Evolutionary conservation across 768 basidiomycete genomes (phyloP), one percentile per base, ranked within the genome.

Genomic region (Coprinopsis marcescibilis): DNA sequence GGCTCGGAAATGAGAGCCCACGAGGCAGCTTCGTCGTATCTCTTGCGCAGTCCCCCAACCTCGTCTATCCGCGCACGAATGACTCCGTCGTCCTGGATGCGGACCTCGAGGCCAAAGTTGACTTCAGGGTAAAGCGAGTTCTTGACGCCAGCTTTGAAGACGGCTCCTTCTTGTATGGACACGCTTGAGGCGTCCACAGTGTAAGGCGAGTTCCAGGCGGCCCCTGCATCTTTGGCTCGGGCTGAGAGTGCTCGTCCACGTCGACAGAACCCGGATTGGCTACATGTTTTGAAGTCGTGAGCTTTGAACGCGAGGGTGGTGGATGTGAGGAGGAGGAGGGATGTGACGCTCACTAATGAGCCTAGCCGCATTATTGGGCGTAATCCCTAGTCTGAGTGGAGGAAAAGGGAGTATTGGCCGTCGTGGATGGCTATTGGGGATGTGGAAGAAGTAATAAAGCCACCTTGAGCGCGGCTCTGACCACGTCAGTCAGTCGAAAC

Each of bases 31-130:
- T 97, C 94, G 62, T 98, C 81, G 63, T 98, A 98, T 25, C 89
- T 78, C 65, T 86, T 92, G 54, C 76, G 68, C 50, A 91, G 65
- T 1, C 87, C 85, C 36, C 73, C 75, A 1, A 89, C 70, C 60
- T 98, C 90, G 64, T 99, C 93, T 79, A 96, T 83, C n/a, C 84
- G 71, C 34, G 98, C 78, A n/a, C 94, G 75, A 26, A 89, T 85
- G 26, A 94, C 86, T 2, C 91, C 92, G 64, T 95, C 88, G 4
- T 82, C 75, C 48, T 94, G 89, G 44, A 96, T 77, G 51, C 85
- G 80, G 36, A 97, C 71, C 52, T 92, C 81, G 43, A 99, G 75
- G 29, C 76, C 70, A 57, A 94, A 99, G 13, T 80, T 76, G 65
- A 93, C 73, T 3, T 86, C 76, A 1, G 92, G 92, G 65, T 95